Percentiles rank a stretch among this genome's conserved stretches.
phyloP scores from a whole-genome alignment of 495 filamentous ascomycete species.

The Penicillium herquei region DNA sequence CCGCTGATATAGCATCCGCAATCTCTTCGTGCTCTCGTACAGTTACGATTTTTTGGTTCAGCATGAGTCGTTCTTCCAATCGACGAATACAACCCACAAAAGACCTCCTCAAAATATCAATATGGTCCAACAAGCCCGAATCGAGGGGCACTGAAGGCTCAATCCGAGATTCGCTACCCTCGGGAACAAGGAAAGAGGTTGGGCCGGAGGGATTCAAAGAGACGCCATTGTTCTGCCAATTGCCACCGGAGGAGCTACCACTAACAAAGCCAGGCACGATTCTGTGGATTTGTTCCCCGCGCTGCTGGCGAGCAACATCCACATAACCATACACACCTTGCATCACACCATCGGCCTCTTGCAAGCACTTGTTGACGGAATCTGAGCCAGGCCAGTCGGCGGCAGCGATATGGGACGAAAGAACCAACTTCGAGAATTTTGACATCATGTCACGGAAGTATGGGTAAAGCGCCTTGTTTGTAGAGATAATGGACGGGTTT shows the following conservation, averaged over 20 bases:
- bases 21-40: constrained; percentile 67
- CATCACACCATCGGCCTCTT: constrained; percentile 93
- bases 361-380: constrained; percentile 87
- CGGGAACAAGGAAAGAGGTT: constrained; percentile 79
- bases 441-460: constrained; percentile 99
- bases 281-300: constrained; percentile 85
- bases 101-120: constrained; percentile 80
- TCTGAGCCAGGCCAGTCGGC: constrained; percentile 86
- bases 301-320: constrained; percentile 87
- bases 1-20: constrained; percentile 69
- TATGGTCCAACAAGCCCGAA: constrained; percentile 68
- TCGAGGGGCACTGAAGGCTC: constrained; percentile 77
- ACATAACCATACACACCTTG: constrained; percentile 93
- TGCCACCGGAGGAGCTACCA: constrained; percentile 77
- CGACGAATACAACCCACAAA: constrained; percentile 78
- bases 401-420: constrained; percentile 97
- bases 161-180: constrained; percentile 62
- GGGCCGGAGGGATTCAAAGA: constrained; percentile 65
- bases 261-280: constrained; percentile 88
- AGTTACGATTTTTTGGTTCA: constrained; percentile 75
- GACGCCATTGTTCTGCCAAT: constrained; percentile 90
- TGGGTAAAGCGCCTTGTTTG: constrained; percentile 93
- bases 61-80: constrained; percentile 76
- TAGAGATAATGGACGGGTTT: constrained; percentile 97
- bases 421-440: constrained; percentile 94